Conservation (phyloP, 73 alveolate genomes). For the Paramecium sonneborni region DNA sequence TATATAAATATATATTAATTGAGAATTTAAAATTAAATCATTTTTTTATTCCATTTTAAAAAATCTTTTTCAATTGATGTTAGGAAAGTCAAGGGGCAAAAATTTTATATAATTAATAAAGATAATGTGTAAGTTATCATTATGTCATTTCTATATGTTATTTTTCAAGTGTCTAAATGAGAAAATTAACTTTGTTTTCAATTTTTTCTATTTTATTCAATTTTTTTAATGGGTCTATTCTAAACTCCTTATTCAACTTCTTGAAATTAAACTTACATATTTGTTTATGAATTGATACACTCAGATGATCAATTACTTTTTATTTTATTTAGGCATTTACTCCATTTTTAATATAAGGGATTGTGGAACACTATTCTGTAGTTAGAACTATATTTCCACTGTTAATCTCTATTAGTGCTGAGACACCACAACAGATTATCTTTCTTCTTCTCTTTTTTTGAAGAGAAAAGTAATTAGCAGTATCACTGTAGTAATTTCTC, state of each 20-base stretch:
- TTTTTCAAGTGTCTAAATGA: neutral
- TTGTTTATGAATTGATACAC: neutral
- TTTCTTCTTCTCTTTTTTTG: neutral
- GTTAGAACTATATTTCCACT: neutral
- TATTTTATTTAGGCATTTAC: neutral
- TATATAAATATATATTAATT: neutral
- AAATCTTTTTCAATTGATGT: neutral
- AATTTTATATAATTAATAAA: neutral
- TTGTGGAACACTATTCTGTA: neutral
- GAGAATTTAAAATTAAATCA: neutral
- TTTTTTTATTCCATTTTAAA: neutral
- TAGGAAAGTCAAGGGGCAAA: neutral
- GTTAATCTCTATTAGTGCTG: neutral
- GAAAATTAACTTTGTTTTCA: neutral
- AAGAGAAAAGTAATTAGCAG: neutral
- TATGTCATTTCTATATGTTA: neutral
- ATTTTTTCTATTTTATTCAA: neutral
- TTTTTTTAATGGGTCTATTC: neutral
- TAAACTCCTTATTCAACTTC: neutral
- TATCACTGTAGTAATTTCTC: conserved; percentile 6
- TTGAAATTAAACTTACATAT: neutral
- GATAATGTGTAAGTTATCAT: neutral
- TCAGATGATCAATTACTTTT: neutral
- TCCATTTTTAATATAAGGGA: neutral
- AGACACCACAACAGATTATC: neutral